Percentiles rank a stretch among this genome's conserved stretches.
Evolutionary conservation across 768 basidiomycete species (phyloP).

Genomic region (Pleurotus giganteus): DNA sequence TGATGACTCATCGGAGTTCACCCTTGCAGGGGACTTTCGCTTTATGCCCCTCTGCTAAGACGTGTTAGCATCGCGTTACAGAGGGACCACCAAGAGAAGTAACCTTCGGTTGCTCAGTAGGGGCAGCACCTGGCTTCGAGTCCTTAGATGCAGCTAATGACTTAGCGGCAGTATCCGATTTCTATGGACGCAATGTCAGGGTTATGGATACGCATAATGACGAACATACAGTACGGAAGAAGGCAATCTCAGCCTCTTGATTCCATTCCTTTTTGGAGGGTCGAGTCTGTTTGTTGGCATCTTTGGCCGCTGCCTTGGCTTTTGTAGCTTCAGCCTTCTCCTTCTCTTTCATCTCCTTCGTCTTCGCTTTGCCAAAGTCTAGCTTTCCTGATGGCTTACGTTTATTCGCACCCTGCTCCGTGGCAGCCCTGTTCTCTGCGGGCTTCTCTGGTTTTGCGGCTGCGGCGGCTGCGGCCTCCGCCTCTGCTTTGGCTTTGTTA

Average conservation of each 20-base stretch:
- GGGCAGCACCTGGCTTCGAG: conserved; percentile 15
- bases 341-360: conserved; percentile 34
- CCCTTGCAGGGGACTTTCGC: conserved; percentile 39
- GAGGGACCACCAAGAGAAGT: neutral
- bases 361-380: conserved; percentile 60
- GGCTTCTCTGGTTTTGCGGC: conserved; percentile 21
- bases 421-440: conserved; percentile 21
- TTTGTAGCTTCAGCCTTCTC: conserved; percentile 20
- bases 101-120: conserved; percentile 18
- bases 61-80: neutral
- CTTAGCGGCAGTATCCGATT: neutral
- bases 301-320: neutral
- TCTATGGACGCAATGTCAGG: neutral
- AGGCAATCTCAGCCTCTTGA: conserved; percentile 6
- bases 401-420: conserved; percentile 22
- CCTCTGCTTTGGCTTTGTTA: conserved; percentile 18
- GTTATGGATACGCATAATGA: neutral
- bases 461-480: conserved; percentile 1
- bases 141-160: neutral
- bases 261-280: conserved; percentile 13
- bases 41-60: conserved; percentile 32
- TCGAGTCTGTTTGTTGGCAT: neutral
- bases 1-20: conserved; percentile 23
- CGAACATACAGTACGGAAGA: neutral
- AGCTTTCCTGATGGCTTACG: conserved; percentile 47